Percentiles rank a stretch among this genome's conserved stretches.
Conservation (phyloP, 495 filamentous ascomycete species). For the Recurvomyces mirabilis region DNA sequence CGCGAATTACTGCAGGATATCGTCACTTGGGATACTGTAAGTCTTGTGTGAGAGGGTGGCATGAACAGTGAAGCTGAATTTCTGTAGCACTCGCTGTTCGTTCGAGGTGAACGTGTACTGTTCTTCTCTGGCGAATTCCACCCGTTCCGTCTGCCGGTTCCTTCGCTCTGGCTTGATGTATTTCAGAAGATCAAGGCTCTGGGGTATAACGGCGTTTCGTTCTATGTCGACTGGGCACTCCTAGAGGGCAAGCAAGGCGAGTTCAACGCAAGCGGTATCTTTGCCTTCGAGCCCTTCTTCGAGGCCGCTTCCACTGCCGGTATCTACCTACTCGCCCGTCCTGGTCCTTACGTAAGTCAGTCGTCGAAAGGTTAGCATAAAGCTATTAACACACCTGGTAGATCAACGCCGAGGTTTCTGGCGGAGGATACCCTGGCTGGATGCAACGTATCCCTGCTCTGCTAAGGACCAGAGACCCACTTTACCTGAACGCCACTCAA, state of each 20-base stretch:
- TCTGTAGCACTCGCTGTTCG: slow-evolving; percentile 54
- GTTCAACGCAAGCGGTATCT: slow-evolving; percentile 58
- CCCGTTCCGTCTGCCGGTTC: slow-evolving; percentile 51
- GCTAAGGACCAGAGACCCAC: slow-evolving; percentile 47
- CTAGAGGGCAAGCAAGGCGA: slow-evolving; percentile 58
- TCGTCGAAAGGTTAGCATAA: too few relatives aligned
- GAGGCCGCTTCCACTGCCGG: slow-evolving; percentile 55
- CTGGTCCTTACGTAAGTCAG: too few relatives aligned
- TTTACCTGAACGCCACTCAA: slow-evolving; percentile 55
- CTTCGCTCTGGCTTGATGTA: slow-evolving; percentile 58
- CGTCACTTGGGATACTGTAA: slow-evolving; percentile 19
- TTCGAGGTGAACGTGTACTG: slow-evolving; percentile 59
- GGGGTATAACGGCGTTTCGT: slow-evolving; percentile 47
- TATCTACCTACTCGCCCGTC: slow-evolving; percentile 63
- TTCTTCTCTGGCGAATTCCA: slow-evolving; percentile 48
- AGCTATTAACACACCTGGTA: too few relatives aligned
- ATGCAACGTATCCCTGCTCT: slow-evolving; percentile 38
- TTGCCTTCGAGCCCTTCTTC: slow-evolving; percentile 60
- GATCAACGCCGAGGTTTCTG: slow-evolving; percentile 37
- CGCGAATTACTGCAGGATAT: slow-evolving; percentile 31
- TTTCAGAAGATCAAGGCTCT: slow-evolving; percentile 71
- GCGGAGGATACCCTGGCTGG: slow-evolving; percentile 58
- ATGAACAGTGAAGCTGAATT: slow-evolving; percentile 31
- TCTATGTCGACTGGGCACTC: slow-evolving; percentile 73
- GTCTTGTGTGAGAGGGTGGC: background rate